Evolutionary conservation across 2,329 filamentous ascomycete species (phyloP), one percentile per base, ranked within the genome.

Genomic region (Botrytis fragariae): DNA sequence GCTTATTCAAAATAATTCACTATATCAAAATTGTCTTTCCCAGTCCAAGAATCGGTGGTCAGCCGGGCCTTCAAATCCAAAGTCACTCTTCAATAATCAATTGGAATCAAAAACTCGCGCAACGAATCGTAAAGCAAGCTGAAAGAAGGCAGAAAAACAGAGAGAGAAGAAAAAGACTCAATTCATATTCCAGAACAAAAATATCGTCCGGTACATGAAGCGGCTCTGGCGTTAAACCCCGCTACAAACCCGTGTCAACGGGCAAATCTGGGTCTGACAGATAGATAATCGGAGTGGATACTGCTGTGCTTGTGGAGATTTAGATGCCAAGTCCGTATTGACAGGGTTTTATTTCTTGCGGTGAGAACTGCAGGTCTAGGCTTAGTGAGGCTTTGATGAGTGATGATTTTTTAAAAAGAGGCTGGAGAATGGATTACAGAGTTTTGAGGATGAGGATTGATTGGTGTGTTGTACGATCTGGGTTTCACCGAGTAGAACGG

Each of bases 341-440:
- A 22, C 39, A 48, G 59, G 62, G 48, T 16, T 68, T 68, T 45
- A 48, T 29, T 68, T 59, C 48, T 68, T 72, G 70, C 70, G 70
- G 70, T 72, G 70, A 68, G 70, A 68, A 68, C 62, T 25, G 37
- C 62, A 72, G 61, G 62, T 60, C 70, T 68, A 68, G 62, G 45
- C 45, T 67, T 60, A 44, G 48, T 72, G 48, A 68, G 42, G 61
- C 61, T 59, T 44, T 29, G 45, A 35, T 44, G 37, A 59, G 22
- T 59, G 29, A 16, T 29, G 32, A 44, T 37, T 39, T 35, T 61
- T 70, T 29, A 72, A 72, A 60, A 72, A 59, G 39, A 45, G 70
- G 70, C 70, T 67, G 63, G 45, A 72, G 60, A 32, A 42, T 67
- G n/a, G 45, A 65, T 57, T 51, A 67, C 51, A 42, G 42, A 35